A percentile compares a stretch with the other conserved stretches of the same genome.
Conservation (phyloP, 345 rosid genomes). For the Eucalyptus paniculata region DNA sequence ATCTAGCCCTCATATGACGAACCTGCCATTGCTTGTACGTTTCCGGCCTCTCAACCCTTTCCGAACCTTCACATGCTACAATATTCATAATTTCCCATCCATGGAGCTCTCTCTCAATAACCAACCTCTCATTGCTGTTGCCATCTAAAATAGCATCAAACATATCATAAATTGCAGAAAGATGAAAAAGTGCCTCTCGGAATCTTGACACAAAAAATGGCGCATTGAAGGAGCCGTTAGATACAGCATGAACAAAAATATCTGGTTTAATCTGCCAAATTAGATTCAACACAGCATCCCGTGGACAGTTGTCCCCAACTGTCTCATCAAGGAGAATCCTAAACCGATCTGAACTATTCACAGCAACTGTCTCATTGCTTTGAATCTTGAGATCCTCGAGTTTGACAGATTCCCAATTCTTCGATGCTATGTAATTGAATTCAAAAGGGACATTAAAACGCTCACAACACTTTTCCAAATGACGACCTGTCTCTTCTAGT, state of each 20-base stretch:
- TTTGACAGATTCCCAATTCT: neutral
- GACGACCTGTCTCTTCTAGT: conserved; percentile 8
- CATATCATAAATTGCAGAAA: conserved; percentile 55
- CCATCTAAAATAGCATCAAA: conserved; percentile 31
- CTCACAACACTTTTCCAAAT: conserved; percentile 9
- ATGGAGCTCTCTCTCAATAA: conserved; percentile 41
- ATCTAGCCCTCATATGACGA: conserved; percentile 58
- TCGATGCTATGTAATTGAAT: conserved; percentile 12
- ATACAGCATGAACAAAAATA: conserved; percentile 1
- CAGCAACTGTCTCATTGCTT: conserved; percentile 9
- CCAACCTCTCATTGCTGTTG: conserved; percentile 37
- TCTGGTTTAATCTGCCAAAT: conserved; percentile 12
- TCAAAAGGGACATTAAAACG: conserved; percentile 15
- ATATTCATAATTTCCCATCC: conserved; percentile 52
- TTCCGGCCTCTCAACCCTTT: conserved; percentile 74
- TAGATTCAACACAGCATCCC: conserved; percentile 4
- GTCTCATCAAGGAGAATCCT: neutral
- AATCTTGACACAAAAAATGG: conserved; percentile 43
- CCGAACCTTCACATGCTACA: conserved; percentile 68
- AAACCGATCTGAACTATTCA: neutral
- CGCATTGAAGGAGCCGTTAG: conserved; percentile 11
- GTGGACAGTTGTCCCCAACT: neutral
- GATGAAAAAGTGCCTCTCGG: conserved; percentile 63
- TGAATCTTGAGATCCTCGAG: neutral
- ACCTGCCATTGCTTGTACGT: conserved; percentile 76